phyloP scores from a whole-genome alignment of 768 basidiomycete species.

The Hericium rajendrae region DNA sequence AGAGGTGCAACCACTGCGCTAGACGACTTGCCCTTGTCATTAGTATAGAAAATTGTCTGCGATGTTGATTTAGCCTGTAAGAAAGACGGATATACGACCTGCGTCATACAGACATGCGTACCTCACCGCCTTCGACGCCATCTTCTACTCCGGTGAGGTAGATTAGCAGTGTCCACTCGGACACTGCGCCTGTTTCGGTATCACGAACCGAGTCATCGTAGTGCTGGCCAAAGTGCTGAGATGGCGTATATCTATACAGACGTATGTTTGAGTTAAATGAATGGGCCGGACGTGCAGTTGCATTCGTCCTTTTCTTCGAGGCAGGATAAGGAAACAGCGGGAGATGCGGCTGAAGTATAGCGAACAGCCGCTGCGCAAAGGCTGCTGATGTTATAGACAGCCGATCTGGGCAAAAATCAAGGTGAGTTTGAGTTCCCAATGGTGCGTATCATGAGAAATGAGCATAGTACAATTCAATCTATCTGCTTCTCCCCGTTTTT shows the following conservation, averaged over 20 bases:
- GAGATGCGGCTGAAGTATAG: conserved; percentile 44
- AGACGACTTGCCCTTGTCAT: conserved; percentile 37
- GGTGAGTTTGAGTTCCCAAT: background rate
- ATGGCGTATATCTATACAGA: conserved; percentile 55
- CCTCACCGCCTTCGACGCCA: conserved; percentile 65
- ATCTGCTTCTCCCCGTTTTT: conserved; percentile 64
- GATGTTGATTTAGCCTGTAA: background rate
- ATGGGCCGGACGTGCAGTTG: conserved; percentile 32
- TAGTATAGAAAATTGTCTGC: conserved; percentile 69
- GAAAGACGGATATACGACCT: background rate
- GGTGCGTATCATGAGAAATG: background rate
- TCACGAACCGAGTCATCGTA: conserved; percentile 68
- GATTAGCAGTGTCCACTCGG: conserved; percentile 71
- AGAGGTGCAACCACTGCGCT: conserved; percentile 43
- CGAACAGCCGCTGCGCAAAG: conserved; percentile 48
- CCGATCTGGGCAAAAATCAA: conserved; percentile 34
- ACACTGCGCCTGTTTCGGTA: conserved; percentile 45
- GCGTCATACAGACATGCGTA: conserved; percentile 14
- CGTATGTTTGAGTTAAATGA: conserved; percentile 70
- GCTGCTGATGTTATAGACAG: conserved; percentile 46
- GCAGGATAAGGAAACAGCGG: conserved; percentile 40
- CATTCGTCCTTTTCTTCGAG: conserved; percentile 19
- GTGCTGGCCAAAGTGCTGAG: conserved; percentile 64
- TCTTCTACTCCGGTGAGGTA: conserved; percentile 67
- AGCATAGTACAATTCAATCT: conserved; percentile 47